phyloP scores from a whole-genome alignment of 148 eudicot genomes.

The Agrostemma githago region DNA sequence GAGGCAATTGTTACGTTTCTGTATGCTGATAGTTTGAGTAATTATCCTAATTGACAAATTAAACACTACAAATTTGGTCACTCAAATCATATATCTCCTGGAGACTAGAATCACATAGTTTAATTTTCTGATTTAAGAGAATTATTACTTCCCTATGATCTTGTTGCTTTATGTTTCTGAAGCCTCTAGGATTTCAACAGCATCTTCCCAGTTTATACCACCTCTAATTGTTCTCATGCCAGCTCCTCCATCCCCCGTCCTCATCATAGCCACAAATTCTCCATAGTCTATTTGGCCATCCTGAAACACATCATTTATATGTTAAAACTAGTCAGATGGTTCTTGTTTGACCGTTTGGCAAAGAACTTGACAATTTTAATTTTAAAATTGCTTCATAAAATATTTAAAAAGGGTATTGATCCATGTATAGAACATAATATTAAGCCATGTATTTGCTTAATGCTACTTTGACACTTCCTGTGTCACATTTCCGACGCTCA shows the following conservation, averaged over 20 bases:
- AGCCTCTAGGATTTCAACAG: constrained; percentile 27
- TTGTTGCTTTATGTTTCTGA: constrained; percentile 15
- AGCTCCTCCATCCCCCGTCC: constrained; percentile 51
- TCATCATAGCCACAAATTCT: constrained; percentile 83
- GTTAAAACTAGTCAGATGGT: background rate
- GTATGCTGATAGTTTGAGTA: background rate
- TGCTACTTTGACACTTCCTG: too few species aligned
- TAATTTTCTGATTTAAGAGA: constrained; percentile 2
- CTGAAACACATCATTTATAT: constrained; percentile 30
- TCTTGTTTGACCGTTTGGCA: background rate
- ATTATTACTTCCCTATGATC: background rate
- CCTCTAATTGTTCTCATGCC: constrained; percentile 62
- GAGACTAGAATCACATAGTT: constrained; percentile 4
- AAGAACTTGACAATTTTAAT: background rate
- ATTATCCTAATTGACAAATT: background rate
- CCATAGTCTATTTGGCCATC: constrained; percentile 73
- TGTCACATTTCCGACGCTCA: too few species aligned
- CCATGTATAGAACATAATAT: background rate
- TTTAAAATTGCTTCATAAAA: background rate
- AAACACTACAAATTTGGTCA: background rate
- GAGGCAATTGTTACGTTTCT: background rate
- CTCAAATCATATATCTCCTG: background rate
- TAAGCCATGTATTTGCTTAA: background rate
- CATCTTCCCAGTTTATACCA: constrained; percentile 48
- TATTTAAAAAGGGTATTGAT: background rate